These are phyloP conservation scores for Torulaspora gathmanii DNA, from an alignment of 805 yeast species.

Conservation along the genomic window DNA sequence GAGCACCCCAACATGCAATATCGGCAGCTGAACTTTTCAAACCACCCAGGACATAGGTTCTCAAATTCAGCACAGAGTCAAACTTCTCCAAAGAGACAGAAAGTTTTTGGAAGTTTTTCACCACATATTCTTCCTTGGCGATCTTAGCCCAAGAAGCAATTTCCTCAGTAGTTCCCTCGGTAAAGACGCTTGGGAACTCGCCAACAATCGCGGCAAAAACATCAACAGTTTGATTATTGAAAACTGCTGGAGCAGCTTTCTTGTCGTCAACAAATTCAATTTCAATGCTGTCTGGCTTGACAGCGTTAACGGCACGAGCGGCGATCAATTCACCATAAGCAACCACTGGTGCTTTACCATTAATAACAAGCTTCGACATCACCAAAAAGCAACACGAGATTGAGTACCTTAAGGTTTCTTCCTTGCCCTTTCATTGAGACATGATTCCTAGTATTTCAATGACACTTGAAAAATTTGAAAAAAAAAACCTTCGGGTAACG, in stretches of 20 bases:
- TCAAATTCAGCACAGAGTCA: constrained; percentile 78
- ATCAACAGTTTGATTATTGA: constrained; percentile 43
- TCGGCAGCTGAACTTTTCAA: constrained; percentile 70
- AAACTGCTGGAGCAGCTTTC: constrained; percentile 47
- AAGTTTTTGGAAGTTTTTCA: constrained; percentile 85
- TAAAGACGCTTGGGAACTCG: constrained; percentile 46
- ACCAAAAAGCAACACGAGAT: neutral
- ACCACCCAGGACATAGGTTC: constrained; percentile 68
- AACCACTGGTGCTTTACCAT: constrained; percentile 80
- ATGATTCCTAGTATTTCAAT: too few species aligned
- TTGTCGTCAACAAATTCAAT: constrained; percentile 72
- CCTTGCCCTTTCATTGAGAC: neutral
- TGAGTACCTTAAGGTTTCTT: neutral
- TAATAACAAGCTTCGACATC: constrained; percentile 50
- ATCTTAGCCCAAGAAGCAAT: constrained; percentile 62
- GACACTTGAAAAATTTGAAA: too few species aligned
- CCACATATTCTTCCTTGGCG: constrained; percentile 62
- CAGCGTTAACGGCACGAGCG: constrained; percentile 62
- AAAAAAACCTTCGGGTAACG: too few species aligned
- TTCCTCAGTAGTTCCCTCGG: constrained; percentile 27
- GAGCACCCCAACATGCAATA: constrained; percentile 86
- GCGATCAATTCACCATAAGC: constrained; percentile 79
- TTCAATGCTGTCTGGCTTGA: constrained; percentile 47
- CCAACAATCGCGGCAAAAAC: constrained; percentile 49
- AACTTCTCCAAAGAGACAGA: constrained; percentile 71